A percentile compares a stretch with the other conserved stretches of the same genome.
Evolutionary conservation across 2,329 filamentous ascomycete species (phyloP).

Genomic region (Escovopsis sp.): DNA sequence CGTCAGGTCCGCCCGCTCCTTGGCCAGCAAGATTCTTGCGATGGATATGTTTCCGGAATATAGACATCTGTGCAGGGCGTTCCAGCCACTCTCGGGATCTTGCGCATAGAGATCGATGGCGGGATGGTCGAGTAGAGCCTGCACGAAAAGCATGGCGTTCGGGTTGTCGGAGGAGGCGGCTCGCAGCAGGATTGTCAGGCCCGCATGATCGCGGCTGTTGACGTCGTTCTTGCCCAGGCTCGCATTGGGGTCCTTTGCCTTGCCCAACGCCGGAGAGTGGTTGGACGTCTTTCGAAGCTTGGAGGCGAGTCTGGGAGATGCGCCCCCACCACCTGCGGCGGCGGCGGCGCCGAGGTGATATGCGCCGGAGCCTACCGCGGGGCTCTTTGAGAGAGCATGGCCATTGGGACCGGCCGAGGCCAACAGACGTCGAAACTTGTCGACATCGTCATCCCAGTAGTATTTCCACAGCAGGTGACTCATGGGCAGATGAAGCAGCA

Average conservation of each 20-base stretch:
- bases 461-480: slow-evolving; percentile 94
- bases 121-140: slow-evolving; percentile 67
- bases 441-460: slow-evolving; percentile 96
- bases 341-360: slow-evolving; percentile 23
- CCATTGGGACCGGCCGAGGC: slow-evolving; percentile 49
- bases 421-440: slow-evolving; percentile 81
- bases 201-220: slow-evolving; percentile 70
- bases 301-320: slow-evolving; percentile 32
- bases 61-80: slow-evolving; percentile 76
- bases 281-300: slow-evolving; percentile 42
- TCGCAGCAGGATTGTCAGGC: slow-evolving; percentile 72
- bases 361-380: slow-evolving; percentile 25
- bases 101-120: slow-evolving; percentile 74
- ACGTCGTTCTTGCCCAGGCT: slow-evolving; percentile 48
- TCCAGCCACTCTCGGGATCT: slow-evolving; percentile 91
- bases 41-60: slow-evolving; percentile 83
- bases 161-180: slow-evolving; percentile 61
- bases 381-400: slow-evolving; percentile 40
- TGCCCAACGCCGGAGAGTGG: slow-evolving; percentile 22
- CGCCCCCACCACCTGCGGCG: slow-evolving; percentile 27
- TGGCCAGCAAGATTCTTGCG: slow-evolving; percentile 66
- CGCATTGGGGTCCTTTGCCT: slow-evolving; percentile 28
- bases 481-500: slow-evolving; percentile 43
- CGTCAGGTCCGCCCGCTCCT: slow-evolving; percentile 52
- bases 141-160: slow-evolving; percentile 59